Conservation (phyloP, 73 alveolate species). For the Breviolum minutum region DNA sequence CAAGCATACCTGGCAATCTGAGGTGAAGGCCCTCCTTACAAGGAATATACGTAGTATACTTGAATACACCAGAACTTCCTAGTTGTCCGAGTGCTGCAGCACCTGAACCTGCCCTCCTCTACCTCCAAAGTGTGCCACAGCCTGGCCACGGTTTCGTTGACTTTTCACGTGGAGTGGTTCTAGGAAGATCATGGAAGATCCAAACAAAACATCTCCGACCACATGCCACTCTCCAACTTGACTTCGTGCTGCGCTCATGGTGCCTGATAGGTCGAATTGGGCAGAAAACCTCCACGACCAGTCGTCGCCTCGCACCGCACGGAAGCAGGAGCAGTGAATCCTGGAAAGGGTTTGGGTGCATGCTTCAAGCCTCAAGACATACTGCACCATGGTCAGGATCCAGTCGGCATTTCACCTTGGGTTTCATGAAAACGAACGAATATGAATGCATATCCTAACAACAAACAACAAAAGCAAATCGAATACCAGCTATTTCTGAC, state of each 20-base stretch:
- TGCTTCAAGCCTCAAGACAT: constrained; percentile 14
- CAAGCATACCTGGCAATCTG: constrained; percentile 33
- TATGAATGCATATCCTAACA: background rate
- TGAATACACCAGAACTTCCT: too few relatives aligned
- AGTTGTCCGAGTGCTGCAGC: too few relatives aligned
- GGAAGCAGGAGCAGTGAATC: background rate
- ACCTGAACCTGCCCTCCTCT: constrained; percentile 87
- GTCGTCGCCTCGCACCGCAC: background rate
- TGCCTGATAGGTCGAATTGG: constrained; percentile 41
- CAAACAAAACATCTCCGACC: too few relatives aligned
- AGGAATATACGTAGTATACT: too few relatives aligned
- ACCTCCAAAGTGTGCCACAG: constrained; percentile 87
- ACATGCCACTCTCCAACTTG: too few relatives aligned
- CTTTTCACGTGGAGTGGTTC: too few relatives aligned
- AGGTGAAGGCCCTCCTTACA: background rate
- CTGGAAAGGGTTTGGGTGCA: background rate
- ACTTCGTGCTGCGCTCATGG: background rate
- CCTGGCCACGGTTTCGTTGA: background rate
- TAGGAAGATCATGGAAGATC: too few relatives aligned
- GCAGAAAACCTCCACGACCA: constrained; percentile 33
- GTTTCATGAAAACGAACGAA: too few relatives aligned
- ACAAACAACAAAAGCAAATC: background rate
- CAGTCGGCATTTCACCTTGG: constrained; percentile 64
- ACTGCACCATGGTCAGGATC: constrained; percentile 90
- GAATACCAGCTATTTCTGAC: too few relatives aligned